Conservation (phyloP, 192 early-diverging fungal genomes). For the Linderina pennispora region DNA sequence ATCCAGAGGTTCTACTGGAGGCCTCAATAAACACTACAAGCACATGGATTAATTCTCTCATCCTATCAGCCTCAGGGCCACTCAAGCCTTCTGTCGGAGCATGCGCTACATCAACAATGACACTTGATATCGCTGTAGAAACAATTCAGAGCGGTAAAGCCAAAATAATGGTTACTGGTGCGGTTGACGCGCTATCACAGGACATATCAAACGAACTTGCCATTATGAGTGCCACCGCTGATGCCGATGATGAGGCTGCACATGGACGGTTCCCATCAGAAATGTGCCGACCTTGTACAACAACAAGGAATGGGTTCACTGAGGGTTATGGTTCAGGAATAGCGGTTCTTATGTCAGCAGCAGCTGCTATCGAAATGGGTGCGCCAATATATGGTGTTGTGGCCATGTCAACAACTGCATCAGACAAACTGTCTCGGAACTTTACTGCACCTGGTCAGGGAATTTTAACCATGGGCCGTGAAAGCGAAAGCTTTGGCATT, state of each 20-base stretch:
- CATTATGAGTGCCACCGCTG: constrained; percentile 95
- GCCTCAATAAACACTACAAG: constrained; percentile 93
- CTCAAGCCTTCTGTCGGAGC: constrained; percentile 78
- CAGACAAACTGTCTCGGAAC: constrained; percentile 94
- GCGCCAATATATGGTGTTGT: constrained; percentile 86
- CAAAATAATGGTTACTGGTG: constrained; percentile 86
- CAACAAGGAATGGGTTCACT: constrained; percentile 88
- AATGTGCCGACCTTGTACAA: constrained; percentile 89
- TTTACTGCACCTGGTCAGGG: constrained; percentile 94
- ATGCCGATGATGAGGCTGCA: constrained; percentile 68
- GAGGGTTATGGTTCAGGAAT: constrained; percentile 89
- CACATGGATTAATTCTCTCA: constrained; percentile 93
- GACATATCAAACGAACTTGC: constrained; percentile 92
- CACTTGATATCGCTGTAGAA: constrained; percentile 87
- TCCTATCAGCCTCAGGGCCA: constrained; percentile 87
- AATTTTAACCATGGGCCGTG: constrained; percentile 86
- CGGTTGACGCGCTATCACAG: constrained; percentile 83
- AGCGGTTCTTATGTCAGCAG: constrained; percentile 81
- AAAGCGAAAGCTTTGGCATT: constrained; percentile 41
- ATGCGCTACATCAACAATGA: constrained; percentile 87
- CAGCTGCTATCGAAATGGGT: constrained; percentile 85
- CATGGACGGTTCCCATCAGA: constrained; percentile 80
- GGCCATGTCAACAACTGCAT: constrained; percentile 80
- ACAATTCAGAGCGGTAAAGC: constrained; percentile 86
- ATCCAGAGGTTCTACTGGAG: constrained; percentile 91